Evolutionary conservation across 129 eudicot genomes (phyloP).

Genomic region (Saussurea involucrata): DNA sequence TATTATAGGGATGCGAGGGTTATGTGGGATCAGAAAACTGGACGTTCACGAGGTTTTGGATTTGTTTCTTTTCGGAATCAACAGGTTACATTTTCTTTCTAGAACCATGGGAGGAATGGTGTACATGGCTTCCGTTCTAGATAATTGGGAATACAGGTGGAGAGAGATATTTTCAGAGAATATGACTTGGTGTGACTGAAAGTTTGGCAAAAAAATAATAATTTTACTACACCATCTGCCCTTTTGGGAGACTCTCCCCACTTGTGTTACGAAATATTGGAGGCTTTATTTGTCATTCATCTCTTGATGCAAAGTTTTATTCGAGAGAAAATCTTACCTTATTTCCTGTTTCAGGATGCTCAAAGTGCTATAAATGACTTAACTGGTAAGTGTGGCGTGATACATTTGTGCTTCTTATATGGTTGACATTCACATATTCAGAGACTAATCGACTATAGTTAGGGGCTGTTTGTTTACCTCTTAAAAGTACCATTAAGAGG

Average conservation of each 20-base stretch:
- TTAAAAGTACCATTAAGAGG: no score
- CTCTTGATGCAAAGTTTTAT: neutral
- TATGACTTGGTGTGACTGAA: neutral
- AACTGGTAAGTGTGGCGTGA: slow-evolving; percentile 43
- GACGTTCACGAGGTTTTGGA: slow-evolving; percentile 88
- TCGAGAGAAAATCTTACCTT: neutral
- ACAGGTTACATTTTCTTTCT: slow-evolving; percentile 39
- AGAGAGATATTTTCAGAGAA: neutral
- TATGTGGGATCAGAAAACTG: slow-evolving; percentile 95
- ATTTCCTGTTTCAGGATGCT: slow-evolving; percentile 61
- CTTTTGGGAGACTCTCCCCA: neutral
- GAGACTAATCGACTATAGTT: neutral
- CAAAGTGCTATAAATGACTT: slow-evolving; percentile 83
- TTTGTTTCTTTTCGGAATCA: slow-evolving; percentile 86
- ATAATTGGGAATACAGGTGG: neutral
- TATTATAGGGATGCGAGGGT: slow-evolving; percentile 79
- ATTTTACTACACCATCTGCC: neutral
- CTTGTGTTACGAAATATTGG: neutral
- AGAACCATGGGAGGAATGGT: neutral
- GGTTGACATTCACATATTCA: neutral
- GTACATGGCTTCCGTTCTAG: neutral
- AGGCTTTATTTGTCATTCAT: slow-evolving; percentile 7
- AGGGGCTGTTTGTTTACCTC: no score
- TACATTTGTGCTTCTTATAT: neutral
- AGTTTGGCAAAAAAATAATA: neutral